Evolutionary conservation across 2,329 filamentous ascomycete genomes (phyloP).

Genomic region (Colletotrichum neosansevieriae): DNA sequence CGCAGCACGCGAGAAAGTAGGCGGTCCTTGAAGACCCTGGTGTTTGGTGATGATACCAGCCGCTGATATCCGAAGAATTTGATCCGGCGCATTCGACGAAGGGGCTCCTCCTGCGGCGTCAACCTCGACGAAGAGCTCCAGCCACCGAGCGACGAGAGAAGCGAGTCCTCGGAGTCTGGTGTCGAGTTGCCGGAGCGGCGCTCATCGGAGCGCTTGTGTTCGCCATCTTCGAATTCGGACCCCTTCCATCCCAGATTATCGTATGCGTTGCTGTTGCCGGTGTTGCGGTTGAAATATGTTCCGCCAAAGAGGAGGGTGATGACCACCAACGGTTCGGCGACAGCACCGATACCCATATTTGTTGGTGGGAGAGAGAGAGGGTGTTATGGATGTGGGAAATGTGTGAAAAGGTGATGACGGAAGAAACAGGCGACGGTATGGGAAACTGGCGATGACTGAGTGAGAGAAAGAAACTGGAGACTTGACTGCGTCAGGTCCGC

Average conservation of each 20-base stretch:
- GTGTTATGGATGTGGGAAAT: neutral
- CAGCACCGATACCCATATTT: constrained; percentile 55
- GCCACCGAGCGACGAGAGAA: constrained; percentile 34
- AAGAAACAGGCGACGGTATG: constrained; percentile 19
- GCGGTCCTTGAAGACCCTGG: constrained; percentile 68
- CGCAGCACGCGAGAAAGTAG: constrained; percentile 73
- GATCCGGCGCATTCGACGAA: constrained; percentile 50
- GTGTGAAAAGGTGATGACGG: constrained; percentile 10
- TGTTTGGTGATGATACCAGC: constrained; percentile 71
- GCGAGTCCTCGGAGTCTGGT: constrained; percentile 35
- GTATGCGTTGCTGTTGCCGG: constrained; percentile 48
- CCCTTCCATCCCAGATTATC: constrained; percentile 40
- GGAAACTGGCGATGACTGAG: constrained; percentile 16
- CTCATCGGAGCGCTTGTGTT: constrained; percentile 53
- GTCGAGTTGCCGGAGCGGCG: constrained; percentile 38
- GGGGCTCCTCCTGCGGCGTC: constrained; percentile 45
- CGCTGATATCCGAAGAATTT: constrained; percentile 47
- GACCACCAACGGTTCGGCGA: constrained; percentile 57
- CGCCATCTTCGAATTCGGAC: constrained; percentile 24
- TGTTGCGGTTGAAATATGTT: constrained; percentile 58
- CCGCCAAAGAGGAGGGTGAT: constrained; percentile 58
- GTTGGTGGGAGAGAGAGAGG: neutral
- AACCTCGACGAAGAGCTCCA: constrained; percentile 46
- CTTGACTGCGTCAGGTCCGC: constrained; percentile 29
- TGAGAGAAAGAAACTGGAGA: constrained; percentile 27